Conservation (phyloP, 495 filamentous ascomycete species). For the Neurospora sublineolata region DNA sequence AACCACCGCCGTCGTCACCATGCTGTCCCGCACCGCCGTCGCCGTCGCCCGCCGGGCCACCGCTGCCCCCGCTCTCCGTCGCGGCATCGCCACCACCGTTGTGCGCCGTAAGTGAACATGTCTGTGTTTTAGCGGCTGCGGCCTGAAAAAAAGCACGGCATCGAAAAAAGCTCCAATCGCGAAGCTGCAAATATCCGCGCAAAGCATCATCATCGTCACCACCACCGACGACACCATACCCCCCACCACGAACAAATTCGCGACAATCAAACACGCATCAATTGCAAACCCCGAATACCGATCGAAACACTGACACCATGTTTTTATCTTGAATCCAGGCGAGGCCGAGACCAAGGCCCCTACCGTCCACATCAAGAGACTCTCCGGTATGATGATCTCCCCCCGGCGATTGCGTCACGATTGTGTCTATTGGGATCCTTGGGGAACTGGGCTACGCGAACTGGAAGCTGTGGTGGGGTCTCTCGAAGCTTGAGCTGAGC, state of each 20-base stretch:
- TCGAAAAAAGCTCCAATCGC: slow-evolving; percentile 4
- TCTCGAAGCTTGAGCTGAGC: background rate
- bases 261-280: background rate
- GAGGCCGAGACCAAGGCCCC: slow-evolving; percentile 14
- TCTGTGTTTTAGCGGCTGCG: background rate
- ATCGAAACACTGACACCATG: slow-evolving; percentile 1
- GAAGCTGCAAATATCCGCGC: slow-evolving; percentile 13
- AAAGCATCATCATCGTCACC: background rate
- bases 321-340: slow-evolving; percentile 5
- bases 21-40: slow-evolving; percentile 72
- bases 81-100: slow-evolving; percentile 46
- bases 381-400: slow-evolving; percentile 19
- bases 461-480: background rate
- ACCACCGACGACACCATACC: background rate
- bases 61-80: slow-evolving; percentile 44
- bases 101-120: slow-evolving; percentile 43
- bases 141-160: slow-evolving; percentile 1
- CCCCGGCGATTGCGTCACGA: background rate
- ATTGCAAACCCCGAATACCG: background rate
- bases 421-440: slow-evolving; percentile 5
- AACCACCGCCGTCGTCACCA: slow-evolving; percentile 30
- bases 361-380: slow-evolving; percentile 13
- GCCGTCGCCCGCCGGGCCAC: slow-evolving; percentile 60
- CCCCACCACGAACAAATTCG: background rate
- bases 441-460: background rate